A percentile compares a stretch with the other conserved stretches of the same genome.
Evolutionary conservation across 1,139 yeast genomes (phyloP).

Genomic region (Hanseniaspora gamundiae): DNA sequence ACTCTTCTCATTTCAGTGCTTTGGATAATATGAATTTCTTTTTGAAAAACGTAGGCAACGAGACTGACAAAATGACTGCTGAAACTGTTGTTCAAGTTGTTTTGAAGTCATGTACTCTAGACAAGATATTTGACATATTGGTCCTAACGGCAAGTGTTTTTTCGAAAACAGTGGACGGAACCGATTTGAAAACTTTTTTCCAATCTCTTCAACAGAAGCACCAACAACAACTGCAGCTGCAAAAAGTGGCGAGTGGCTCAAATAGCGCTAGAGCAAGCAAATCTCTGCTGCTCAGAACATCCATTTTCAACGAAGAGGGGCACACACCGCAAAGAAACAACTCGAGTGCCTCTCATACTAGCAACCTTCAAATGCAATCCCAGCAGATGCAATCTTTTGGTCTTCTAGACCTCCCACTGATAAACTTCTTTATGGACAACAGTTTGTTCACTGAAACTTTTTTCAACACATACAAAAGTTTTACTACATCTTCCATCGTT

Average conservation of each 20-base stretch:
- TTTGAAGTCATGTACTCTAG: constrained; percentile 48
- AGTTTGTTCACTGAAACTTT: constrained; percentile 49
- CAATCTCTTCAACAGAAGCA: constrained; percentile 7
- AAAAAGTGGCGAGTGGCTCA: neutral
- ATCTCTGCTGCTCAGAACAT: neutral
- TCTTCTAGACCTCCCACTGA: constrained; percentile 28
- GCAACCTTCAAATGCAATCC: neutral
- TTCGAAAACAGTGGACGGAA: constrained; percentile 33
- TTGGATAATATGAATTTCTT: constrained; percentile 26
- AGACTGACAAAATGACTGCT: constrained; percentile 18
- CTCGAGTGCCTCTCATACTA: constrained; percentile 1
- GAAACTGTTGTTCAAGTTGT: constrained; percentile 33
- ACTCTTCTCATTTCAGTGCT: constrained; percentile 11
- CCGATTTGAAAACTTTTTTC: constrained; percentile 31
- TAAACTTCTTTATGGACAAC: constrained; percentile 42
- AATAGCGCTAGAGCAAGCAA: neutral
- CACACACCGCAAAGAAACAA: constrained; percentile 7
- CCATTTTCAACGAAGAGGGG: constrained; percentile 3
- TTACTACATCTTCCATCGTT: constrained; percentile 41
- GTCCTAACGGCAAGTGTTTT: constrained; percentile 52
- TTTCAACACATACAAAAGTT: constrained; percentile 53
- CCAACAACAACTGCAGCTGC: constrained; percentile 3
- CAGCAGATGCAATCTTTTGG: constrained; percentile 12
- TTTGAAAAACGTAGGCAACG: constrained; percentile 15
- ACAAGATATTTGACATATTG: constrained; percentile 46